A percentile compares a stretch with the other conserved stretches of the same genome.
phyloP scores from a whole-genome alignment of 176 grass and related monocot genomes.

The Oryza glumipatula region DNA sequence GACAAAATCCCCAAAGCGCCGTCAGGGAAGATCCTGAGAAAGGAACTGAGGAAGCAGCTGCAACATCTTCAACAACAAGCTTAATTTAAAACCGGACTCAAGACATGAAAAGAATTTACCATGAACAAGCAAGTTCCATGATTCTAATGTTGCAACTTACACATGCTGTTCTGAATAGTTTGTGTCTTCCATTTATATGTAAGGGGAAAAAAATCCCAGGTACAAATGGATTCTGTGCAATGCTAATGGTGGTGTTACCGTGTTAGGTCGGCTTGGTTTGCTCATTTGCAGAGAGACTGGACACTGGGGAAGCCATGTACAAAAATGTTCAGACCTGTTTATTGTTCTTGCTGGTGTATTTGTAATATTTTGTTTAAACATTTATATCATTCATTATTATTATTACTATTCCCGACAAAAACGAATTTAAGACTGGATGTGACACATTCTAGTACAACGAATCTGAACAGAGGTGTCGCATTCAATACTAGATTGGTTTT shows the following conservation, averaged over 20 bases:
- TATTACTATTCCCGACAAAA: too few species aligned
- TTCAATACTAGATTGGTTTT: too few species aligned
- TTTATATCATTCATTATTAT: not conserved
- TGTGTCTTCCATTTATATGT: not conserved
- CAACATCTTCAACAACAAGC: conserved; percentile 4
- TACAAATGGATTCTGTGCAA: not conserved
- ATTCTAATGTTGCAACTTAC: not conserved
- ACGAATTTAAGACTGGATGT: too few species aligned
- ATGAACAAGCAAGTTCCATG: not conserved
- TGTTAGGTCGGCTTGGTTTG: not conserved
- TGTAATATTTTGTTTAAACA: not conserved
- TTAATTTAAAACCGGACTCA: not conserved
- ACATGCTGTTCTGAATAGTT: not conserved
- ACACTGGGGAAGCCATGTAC: not conserved
- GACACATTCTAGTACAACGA: too few species aligned
- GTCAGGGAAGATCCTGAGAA: conserved; percentile 76
- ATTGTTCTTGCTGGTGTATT: not conserved
- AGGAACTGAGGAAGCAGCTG: conserved; percentile 67
- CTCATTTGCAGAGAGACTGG: not conserved
- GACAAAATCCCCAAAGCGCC: conserved; percentile 75
- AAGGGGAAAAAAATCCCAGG: not conserved
- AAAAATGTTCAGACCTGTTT: not conserved
- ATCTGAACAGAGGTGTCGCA: too few species aligned
- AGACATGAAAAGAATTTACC: not conserved
- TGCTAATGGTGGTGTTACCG: not conserved